Evolutionary conservation across 306 rosid genomes (phyloP).

Genomic region (Hippophae rhamnoides): DNA sequence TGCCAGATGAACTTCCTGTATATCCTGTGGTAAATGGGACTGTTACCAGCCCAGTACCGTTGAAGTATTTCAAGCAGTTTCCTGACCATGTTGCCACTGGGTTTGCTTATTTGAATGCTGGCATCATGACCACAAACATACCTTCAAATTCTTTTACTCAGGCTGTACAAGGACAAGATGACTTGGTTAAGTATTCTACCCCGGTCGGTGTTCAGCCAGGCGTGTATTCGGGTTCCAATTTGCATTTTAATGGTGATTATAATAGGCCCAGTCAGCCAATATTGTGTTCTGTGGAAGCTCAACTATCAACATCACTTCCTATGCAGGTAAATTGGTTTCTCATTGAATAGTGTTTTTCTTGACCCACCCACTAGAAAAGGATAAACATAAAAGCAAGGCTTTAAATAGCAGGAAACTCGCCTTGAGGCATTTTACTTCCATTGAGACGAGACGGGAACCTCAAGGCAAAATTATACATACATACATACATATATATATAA

Average conservation of each 20-base stretch:
- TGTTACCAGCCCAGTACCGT: constrained; percentile 62
- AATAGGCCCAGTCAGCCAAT: constrained; percentile 19
- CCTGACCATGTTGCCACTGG: constrained; percentile 91
- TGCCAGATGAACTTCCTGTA: constrained; percentile 87
- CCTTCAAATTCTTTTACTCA: constrained; percentile 28
- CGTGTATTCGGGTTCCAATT: constrained; percentile 26
- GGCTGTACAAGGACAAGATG: constrained; percentile 22
- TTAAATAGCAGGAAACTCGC: no score
- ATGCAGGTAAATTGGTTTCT: constrained; percentile 27
- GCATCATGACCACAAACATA: constrained; percentile 24
- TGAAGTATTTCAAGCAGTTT: constrained; percentile 78
- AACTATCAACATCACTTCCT: constrained; percentile 22
- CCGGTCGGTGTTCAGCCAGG: constrained; percentile 24
- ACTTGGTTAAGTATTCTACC: constrained; percentile 25
- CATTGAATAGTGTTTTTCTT: neutral
- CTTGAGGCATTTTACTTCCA: no score
- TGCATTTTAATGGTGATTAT: constrained; percentile 16
- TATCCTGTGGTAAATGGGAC: constrained; percentile 71
- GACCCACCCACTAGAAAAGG: neutral
- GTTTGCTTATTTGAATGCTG: constrained; percentile 48
- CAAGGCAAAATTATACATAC: no score
- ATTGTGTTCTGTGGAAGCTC: constrained; percentile 19
- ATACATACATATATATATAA: no score
- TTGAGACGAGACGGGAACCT: no score
- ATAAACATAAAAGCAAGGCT: neutral